Conservation (phyloP, 768 basidiomycete genomes). For the Kwoniella bestiolae region DNA sequence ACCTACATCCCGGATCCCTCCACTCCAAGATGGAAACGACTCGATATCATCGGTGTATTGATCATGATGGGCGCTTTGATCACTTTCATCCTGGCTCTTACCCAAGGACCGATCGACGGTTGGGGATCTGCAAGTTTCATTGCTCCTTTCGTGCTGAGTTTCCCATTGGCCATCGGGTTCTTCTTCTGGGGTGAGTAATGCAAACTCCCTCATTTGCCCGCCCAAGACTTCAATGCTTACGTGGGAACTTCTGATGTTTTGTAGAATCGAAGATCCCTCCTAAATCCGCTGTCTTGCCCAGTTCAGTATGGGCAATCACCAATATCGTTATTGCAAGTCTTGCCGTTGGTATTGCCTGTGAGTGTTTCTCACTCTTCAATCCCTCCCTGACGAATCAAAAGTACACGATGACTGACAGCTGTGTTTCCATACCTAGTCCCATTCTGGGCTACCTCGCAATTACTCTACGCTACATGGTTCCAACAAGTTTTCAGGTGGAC, state of each 20-base stretch:
- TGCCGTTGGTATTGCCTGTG: conserved; percentile 25
- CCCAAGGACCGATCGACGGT: conserved; percentile 62
- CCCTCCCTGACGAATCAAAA: neutral
- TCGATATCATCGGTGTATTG: conserved; percentile 53
- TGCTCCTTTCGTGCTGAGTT: conserved; percentile 61
- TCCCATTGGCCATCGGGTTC: conserved; percentile 60
- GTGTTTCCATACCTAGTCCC: conserved; percentile 17
- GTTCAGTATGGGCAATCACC: conserved; percentile 45
- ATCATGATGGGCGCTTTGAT: conserved; percentile 50
- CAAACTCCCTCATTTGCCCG: too few relatives aligned
- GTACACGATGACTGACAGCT: neutral
- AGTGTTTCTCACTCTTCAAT: neutral
- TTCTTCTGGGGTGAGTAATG: conserved; percentile 61
- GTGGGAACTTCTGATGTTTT: neutral
- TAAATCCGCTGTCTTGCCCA: conserved; percentile 58
- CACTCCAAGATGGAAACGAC: conserved; percentile 45
- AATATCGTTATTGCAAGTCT: conserved; percentile 43
- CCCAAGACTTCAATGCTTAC: neutral
- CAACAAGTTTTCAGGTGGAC: conserved; percentile 37
- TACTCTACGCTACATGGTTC: conserved; percentile 46
- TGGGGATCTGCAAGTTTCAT: conserved; percentile 63
- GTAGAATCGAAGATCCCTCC: conserved; percentile 58
- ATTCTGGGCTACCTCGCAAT: conserved; percentile 52
- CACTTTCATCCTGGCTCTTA: conserved; percentile 53
- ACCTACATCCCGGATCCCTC: conserved; percentile 27